Conservation (phyloP, 495 filamentous ascomycete species). For the Penicillium verhagenii region DNA sequence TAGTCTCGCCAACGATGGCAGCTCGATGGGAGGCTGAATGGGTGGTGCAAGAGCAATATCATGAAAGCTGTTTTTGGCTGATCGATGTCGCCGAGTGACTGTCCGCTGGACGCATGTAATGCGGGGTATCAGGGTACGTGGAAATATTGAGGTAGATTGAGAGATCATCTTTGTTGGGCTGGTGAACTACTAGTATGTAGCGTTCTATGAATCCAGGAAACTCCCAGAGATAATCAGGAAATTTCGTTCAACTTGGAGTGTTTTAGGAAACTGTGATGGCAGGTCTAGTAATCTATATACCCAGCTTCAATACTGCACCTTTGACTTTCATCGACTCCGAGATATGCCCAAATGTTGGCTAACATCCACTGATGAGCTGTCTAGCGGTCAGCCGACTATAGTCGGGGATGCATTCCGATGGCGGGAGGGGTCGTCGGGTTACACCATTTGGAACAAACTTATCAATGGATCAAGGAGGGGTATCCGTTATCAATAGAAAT, state of each 20-base stretch:
- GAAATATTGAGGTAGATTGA: constrained; percentile 5
- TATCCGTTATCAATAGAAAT: not conserved
- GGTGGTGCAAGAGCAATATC: constrained; percentile 8
- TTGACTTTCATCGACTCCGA: not conserved
- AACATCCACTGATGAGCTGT: constrained; percentile 1
- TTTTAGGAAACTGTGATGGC: not conserved
- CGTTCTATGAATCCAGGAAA: not conserved
- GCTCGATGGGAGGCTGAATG: constrained; percentile 10
- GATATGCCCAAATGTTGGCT: not conserved
- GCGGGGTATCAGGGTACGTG: not conserved
- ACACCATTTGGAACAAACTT: not conserved
- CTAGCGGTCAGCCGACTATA: constrained; percentile 11
- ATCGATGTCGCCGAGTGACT: constrained; percentile 13
- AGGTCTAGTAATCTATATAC: not conserved
- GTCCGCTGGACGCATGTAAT: not conserved
- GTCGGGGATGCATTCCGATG: constrained; percentile 22
- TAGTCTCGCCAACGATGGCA: constrained; percentile 61
- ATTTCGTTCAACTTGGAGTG: not conserved
- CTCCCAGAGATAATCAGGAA: not conserved
- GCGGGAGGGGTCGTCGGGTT: constrained; percentile 11
- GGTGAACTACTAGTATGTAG: too few species aligned
- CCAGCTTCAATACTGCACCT: too few species aligned
- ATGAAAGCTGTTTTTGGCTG: constrained; percentile 20
- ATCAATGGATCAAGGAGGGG: constrained; percentile 11
- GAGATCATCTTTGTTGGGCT: constrained; percentile 9